Base-by-base conservation (phyloP, 2,329 filamentous ascomycete species). In the Hypoxylon sp. region DNA sequence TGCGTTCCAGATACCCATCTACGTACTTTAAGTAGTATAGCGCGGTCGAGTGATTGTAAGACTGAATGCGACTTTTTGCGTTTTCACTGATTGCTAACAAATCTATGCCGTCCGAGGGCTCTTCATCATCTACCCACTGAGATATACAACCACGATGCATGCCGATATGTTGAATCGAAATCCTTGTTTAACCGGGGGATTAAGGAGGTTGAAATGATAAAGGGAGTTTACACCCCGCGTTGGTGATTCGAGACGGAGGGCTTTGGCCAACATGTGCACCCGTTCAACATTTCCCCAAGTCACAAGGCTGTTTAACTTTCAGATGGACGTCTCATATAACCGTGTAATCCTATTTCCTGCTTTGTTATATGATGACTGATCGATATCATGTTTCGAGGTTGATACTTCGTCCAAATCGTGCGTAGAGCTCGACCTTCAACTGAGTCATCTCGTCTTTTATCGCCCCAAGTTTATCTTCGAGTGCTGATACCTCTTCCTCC, bases 381-480 rank as follows among this genome's bases (percentile, higher is more conserved):
- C 17, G 9, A 8, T 48, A 19, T 87, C 85, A 96, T 74, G 92
- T 93, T 82, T 99, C 96, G 72, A 98, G 86, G 82, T 99, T 99
- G 85, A 99, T 99, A 80, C 94, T 97, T 80, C 92, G 90, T 62
- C 96, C 96, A 82, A 99, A 99, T 69, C 97, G 90, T 35, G 94
- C 94, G 82, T 99, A 99, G 68, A 99, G 83, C 69, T 93, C 90
- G 65, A 97, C 92, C 85, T 99, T 99, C 71, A 99, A 85, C 79
- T 92, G 86, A 70, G 90, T 88, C 92, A 98, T 94, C 79, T 98
- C 93, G 72, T 97, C 94, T 62, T 91, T 91, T 57, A 97, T 86
- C 2, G 85, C 85, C 60, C 87, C 83, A 42, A 98, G 82, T 77
- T 91, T 92, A 57, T 94, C 92, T 81, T 98, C 94, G 60, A 98